Evolutionary conservation across 179 eudicot species (phyloP).

Genomic region (Heliamphora pulchella): DNA sequence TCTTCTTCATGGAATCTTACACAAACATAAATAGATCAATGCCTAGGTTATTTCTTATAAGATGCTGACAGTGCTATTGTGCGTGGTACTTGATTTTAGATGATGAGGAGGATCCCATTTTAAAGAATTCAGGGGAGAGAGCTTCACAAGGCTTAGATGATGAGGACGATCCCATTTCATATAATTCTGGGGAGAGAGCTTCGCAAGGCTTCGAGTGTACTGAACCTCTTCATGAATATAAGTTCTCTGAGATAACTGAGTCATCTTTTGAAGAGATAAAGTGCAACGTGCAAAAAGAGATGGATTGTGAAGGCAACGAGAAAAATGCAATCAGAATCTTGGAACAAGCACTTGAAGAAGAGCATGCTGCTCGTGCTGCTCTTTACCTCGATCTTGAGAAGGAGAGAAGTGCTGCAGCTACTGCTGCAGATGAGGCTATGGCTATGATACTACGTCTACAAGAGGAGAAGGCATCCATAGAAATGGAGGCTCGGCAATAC

Average conservation of each 20-base stretch:
- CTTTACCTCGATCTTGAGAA: constrained; percentile 77
- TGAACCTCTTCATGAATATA: constrained; percentile 29
- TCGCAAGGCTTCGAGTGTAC: constrained; percentile 26
- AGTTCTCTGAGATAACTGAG: constrained; percentile 20
- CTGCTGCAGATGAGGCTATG: constrained; percentile 97
- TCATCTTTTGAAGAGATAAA: constrained; percentile 24
- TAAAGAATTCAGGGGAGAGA: constrained; percentile 16
- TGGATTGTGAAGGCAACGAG: constrained; percentile 29
- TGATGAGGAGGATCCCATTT: constrained; percentile 15
- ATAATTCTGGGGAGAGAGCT: constrained; percentile 19
- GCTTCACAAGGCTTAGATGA: constrained; percentile 25
- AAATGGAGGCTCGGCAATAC: constrained; percentile 87
- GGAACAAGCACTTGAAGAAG: constrained; percentile 63
- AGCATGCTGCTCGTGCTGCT: constrained; percentile 54
- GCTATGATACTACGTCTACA: constrained; percentile 87
- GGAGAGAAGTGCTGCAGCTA: constrained; percentile 88
- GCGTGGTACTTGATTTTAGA: constrained; percentile 20
- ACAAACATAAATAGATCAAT: neutral
- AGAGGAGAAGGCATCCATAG: constrained; percentile 88
- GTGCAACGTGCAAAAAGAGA: constrained; percentile 17
- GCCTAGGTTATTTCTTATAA: neutral
- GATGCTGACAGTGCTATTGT: neutral
- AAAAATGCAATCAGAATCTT: constrained; percentile 38
- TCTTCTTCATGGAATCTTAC: neutral
- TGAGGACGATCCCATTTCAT: too few relatives aligned